Base-by-base conservation (phyloP, 768 basidiomycete genomes). In the Hydnum rufescens region DNA sequence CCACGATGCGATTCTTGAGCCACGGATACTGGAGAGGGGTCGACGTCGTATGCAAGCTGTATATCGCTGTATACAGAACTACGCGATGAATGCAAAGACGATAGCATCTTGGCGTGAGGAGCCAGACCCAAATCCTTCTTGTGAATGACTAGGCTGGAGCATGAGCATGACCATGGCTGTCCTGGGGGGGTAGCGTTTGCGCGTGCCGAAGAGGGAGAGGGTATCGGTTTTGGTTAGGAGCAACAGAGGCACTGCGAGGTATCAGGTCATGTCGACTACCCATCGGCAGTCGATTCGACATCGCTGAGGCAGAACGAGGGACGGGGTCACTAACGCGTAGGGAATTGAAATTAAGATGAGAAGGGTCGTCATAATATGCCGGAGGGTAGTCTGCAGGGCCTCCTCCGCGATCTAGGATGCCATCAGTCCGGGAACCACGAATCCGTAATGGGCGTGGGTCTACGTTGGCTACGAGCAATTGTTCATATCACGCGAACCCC, bases 251-350 rank as follows among this genome's bases (percentile, higher is more conserved):
- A 47, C 44, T 47, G 13, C 44, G 44, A 13, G 44, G 16, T 13
- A 47, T 47, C 13, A 25, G 44, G 26, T 47, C 44, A 16, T 8
- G 8, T 8, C 25, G 8, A 8, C 13, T 8, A 47, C 8, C 13
- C 13, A 13, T 8, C 8, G 44, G 44, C 26, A 13, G 8, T 28
- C 26, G 13, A 8, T 47, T 8, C 13, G 55, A 54, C 51, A 55
- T 52, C 29, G 48, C 44, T 18, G 56, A 53, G 8, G 32, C 49
- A 6, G 55, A 44, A n/a, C 52, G 62, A 28, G 65, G 60, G n/a
- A 57, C 57, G 23, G 67, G 66, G 42, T 76, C 75, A 51, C 63
- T 64, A 53, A 83, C 64, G 49, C 65, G 70, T 62, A 85, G 66
- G 39, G 71, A 64, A 43, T 71, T 70, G 63, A 83, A 76, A 42